These are phyloP conservation scores for Cadophora gregata DNA, from an alignment of 2,329 filamentous ascomycete genomes.

Conservation along the genomic window DNA sequence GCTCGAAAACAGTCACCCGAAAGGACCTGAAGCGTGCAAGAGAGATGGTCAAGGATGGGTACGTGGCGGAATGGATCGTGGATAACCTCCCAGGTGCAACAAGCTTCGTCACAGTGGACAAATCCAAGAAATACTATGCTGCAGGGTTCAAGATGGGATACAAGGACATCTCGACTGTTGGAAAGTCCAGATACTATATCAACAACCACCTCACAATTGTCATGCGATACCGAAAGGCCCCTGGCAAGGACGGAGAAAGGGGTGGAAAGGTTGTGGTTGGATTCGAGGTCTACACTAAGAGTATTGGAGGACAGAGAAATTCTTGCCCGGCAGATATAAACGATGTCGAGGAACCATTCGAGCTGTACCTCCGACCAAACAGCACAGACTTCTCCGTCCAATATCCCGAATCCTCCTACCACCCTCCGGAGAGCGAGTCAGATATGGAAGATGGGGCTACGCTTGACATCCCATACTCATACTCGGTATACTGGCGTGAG, in stretches of 20 bases:
- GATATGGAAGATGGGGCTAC: slow-evolving; percentile 69
- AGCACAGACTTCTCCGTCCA: slow-evolving; percentile 58
- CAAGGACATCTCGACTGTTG: slow-evolving; percentile 66
- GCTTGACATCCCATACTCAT: slow-evolving; percentile 81
- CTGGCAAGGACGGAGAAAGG: slow-evolving; percentile 69
- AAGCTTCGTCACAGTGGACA: slow-evolving; percentile 86
- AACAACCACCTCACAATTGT: slow-evolving; percentile 91
- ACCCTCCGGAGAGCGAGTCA: slow-evolving; percentile 57
- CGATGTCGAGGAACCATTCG: slow-evolving; percentile 66
- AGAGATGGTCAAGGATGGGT: slow-evolving; percentile 77
- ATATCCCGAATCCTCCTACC: slow-evolving; percentile 65
- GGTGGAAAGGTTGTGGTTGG: slow-evolving; percentile 84
- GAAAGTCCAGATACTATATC: slow-evolving; percentile 71
- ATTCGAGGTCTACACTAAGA: slow-evolving; percentile 91
- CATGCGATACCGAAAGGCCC: slow-evolving; percentile 75
- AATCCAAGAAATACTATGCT: slow-evolving; percentile 85
- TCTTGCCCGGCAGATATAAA: slow-evolving; percentile 72
- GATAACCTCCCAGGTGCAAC: slow-evolving; percentile 90
- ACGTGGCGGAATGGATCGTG: slow-evolving; percentile 92
- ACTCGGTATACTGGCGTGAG: slow-evolving; percentile 89
- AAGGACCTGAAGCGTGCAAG: slow-evolving; percentile 70
- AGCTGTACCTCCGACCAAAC: slow-evolving; percentile 71
- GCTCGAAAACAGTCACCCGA: slow-evolving; percentile 69
- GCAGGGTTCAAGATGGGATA: slow-evolving; percentile 89
- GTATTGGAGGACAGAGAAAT: slow-evolving; percentile 64